These are phyloP conservation scores for Cardiospermum halicacabum DNA, from an alignment of 345 rosid genomes.

Conservation along the genomic window DNA sequence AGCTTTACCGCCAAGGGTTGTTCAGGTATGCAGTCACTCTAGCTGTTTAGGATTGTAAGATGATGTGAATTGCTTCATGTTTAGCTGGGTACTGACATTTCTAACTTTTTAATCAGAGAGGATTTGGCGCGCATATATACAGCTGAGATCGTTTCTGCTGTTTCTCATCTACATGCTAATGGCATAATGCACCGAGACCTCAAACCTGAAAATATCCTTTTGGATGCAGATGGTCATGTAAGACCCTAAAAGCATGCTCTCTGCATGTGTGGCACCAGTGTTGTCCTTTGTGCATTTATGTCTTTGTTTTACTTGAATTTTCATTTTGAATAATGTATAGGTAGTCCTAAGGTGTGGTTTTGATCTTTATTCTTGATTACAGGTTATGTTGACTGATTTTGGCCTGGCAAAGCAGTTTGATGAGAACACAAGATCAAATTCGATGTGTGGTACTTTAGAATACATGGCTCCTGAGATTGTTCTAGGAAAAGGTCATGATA, in stretches of 20 bases:
- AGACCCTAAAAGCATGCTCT: not conserved
- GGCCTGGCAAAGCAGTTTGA: conserved; percentile 47
- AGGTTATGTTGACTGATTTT: conserved; percentile 52
- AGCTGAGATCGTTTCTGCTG: conserved; percentile 45
- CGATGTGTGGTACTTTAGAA: conserved; percentile 50
- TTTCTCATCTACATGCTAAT: conserved; percentile 37
- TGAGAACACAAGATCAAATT: conserved; percentile 41
- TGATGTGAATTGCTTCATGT: conserved; percentile 1
- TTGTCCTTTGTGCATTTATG: not conserved
- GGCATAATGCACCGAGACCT: conserved; percentile 48
- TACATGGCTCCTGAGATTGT: conserved; percentile 52
- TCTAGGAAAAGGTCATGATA: conserved; percentile 43
- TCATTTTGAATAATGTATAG: conserved; percentile 1
- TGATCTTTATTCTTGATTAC: not conserved
- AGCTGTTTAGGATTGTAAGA: not conserved
- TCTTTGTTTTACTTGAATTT: not conserved
- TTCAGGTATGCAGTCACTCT: conserved; percentile 29
- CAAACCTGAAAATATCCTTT: conserved; percentile 42
- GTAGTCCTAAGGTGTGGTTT: not conserved
- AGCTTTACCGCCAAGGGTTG: conserved; percentile 46
- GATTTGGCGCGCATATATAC: conserved; percentile 42
- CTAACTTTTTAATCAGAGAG: conserved; percentile 20
- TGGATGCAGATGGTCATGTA: conserved; percentile 41
- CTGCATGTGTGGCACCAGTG: not conserved
- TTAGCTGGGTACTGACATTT: not conserved